Evolutionary conservation across 2,329 filamentous ascomycete species (phyloP).

Genomic region (Talaromyces funiculosus): DNA sequence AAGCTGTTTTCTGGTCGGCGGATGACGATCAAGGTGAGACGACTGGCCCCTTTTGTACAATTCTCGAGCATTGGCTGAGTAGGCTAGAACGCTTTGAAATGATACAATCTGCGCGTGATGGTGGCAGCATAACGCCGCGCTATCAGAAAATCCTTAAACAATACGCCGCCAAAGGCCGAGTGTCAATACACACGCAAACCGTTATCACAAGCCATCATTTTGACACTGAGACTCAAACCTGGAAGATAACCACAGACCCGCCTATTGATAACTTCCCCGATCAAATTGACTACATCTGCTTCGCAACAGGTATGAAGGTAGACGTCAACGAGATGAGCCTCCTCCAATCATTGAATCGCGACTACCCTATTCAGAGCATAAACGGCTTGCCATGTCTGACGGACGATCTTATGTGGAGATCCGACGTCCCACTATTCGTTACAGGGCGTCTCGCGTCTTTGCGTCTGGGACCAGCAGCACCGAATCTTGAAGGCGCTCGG

Average conservation of each 20-base stretch:
- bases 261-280: conserved; percentile 44
- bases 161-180: conserved; percentile 48
- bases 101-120: conserved; percentile 60
- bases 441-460: conserved; percentile 63
- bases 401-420: conserved; percentile 69
- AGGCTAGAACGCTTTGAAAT: conserved; percentile 57
- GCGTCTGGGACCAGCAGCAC: conserved; percentile 64
- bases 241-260: conserved; percentile 51
- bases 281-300: conserved; percentile 63
- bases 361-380: conserved; percentile 57
- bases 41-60: not conserved
- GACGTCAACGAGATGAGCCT: conserved; percentile 58
- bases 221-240: conserved; percentile 43
- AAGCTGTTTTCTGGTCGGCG: conserved; percentile 71
- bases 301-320: conserved; percentile 65
- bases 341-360: conserved; percentile 53
- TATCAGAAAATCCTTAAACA: conserved; percentile 63
- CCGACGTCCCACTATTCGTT: conserved; percentile 67
- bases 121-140: conserved; percentile 68
- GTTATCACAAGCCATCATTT: conserved; percentile 50
- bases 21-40: conserved; percentile 56
- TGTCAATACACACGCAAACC: conserved; percentile 56
- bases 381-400: conserved; percentile 68
- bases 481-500: conserved; percentile 68
- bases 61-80: not conserved